phyloP scores from a whole-genome alignment of 257 asterid genomes.

The Penstemon barbatus region DNA sequence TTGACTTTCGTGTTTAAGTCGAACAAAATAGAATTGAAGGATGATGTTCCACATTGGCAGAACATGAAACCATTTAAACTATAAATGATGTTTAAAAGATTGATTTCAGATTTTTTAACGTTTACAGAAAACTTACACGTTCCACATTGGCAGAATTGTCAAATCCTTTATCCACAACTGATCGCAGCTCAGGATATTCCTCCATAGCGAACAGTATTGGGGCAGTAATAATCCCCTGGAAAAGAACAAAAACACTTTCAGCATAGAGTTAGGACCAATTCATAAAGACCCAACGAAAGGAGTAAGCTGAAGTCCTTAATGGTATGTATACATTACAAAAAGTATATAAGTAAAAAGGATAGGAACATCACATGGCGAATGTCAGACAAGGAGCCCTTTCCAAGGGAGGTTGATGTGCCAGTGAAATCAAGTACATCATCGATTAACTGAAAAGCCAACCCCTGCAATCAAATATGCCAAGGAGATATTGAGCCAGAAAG shows the following conservation, averaged over 20 bases:
- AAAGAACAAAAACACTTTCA: conserved; percentile 7
- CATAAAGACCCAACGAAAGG: too few species aligned
- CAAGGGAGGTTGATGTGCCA: conserved; percentile 86
- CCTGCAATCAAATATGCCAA: conserved; percentile 50
- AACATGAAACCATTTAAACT: too few species aligned
- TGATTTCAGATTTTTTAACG: neutral
- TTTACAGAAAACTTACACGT: conserved; percentile 50
- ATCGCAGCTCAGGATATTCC: conserved; percentile 80
- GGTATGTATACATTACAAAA: too few species aligned
- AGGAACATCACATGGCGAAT: conserved; percentile 69
- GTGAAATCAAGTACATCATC: conserved; percentile 96
- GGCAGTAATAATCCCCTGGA: conserved; percentile 87
- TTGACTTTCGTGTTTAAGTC: too few species aligned
- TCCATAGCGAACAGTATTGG: conserved; percentile 92
- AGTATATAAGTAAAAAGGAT: too few species aligned
- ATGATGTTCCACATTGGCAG: too few species aligned
- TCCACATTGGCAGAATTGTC: conserved; percentile 72
- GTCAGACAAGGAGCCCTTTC: conserved; percentile 94
- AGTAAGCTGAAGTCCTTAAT: too few species aligned
- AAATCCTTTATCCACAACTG: conserved; percentile 67
- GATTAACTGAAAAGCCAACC: conserved; percentile 89
- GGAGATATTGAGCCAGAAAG: too few species aligned
- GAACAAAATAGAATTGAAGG: too few species aligned
- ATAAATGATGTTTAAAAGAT: too few species aligned
- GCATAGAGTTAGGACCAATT: neutral